Evolutionary conservation across 345 rosid species (phyloP).

Genomic region (Euphorbia peplus): DNA sequence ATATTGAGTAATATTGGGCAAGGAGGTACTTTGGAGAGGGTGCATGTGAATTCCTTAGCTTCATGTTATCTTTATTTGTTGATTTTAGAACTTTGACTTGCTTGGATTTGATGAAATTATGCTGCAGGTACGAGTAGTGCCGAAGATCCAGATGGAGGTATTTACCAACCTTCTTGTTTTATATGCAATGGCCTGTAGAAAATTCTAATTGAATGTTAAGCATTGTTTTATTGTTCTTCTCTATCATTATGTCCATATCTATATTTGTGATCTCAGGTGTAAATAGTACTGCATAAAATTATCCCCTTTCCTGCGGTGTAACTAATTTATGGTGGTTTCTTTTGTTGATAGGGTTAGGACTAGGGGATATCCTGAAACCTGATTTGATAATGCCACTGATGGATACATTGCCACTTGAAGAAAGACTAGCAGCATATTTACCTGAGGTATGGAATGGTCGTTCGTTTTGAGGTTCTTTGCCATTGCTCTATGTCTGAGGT

Average conservation of each 20-base stretch:
- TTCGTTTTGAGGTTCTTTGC: constrained; percentile 2
- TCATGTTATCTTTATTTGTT: not conserved
- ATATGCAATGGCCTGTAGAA: not conserved
- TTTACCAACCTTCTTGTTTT: not conserved
- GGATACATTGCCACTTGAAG: constrained; percentile 58
- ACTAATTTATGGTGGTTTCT: constrained; percentile 6
- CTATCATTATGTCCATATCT: not conserved
- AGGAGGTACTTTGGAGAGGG: constrained; percentile 39
- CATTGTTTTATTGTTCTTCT: not conserved
- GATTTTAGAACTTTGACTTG: constrained; percentile 24
- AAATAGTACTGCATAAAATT: not conserved
- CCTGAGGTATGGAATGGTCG: constrained; percentile 63
- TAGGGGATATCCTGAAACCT: constrained; percentile 86
- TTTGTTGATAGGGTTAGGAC: constrained; percentile 55
- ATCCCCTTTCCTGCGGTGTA: not conserved
- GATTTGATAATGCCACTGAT: constrained; percentile 91
- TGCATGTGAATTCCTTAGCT: not conserved
- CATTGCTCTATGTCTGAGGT: constrained; percentile 11
- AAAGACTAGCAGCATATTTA: constrained; percentile 61
- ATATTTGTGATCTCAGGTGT: not conserved
- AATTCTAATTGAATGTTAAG: not conserved
- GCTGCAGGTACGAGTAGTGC: constrained; percentile 61
- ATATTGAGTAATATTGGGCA: constrained; percentile 79
- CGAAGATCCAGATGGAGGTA: constrained; percentile 82
- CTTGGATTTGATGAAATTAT: constrained; percentile 14